Evolutionary conservation across 306 rosid genomes (phyloP).

Genomic region (Vigna unguiculata): DNA sequence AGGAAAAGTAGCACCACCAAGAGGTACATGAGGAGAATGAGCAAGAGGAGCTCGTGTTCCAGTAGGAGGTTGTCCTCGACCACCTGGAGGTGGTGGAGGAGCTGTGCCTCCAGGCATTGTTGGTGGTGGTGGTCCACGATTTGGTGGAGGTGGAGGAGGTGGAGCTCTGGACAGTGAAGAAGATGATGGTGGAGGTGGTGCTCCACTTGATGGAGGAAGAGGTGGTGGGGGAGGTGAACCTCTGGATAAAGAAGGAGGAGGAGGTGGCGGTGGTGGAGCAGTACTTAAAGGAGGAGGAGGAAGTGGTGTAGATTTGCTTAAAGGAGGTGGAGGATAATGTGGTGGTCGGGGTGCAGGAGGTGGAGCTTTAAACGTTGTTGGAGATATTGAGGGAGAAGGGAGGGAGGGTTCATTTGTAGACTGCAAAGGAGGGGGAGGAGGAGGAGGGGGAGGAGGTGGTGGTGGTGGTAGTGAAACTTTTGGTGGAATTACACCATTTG

Average conservation of each 20-base stretch:
- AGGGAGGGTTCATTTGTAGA: constrained; percentile 33
- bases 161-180: constrained; percentile 30
- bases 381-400: constrained; percentile 41
- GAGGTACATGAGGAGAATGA: constrained; percentile 69
- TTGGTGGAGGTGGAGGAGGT: constrained; percentile 34
- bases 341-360: constrained; percentile 32
- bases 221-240: constrained; percentile 43
- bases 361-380: constrained; percentile 20
- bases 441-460: not conserved
- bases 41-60: constrained; percentile 47
- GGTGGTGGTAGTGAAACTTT: constrained; percentile 22
- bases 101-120: constrained; percentile 45
- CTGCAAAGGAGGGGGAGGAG: constrained; percentile 35
- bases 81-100: constrained; percentile 55
- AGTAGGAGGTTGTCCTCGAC: constrained; percentile 52
- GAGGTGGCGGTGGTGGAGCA: constrained; percentile 45
- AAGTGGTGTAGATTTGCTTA: constrained; percentile 31
- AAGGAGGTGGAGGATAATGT: constrained; percentile 25
- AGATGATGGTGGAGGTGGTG: constrained; percentile 42
- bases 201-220: constrained; percentile 9
- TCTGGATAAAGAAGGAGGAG: constrained; percentile 30
- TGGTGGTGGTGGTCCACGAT: constrained; percentile 37
- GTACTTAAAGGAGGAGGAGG: constrained; percentile 44
- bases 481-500: not conserved
- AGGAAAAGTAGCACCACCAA: constrained; percentile 64